Evolutionary conservation across 140 eudicot genomes (phyloP).

Genomic region (Cichorium intybus): DNA sequence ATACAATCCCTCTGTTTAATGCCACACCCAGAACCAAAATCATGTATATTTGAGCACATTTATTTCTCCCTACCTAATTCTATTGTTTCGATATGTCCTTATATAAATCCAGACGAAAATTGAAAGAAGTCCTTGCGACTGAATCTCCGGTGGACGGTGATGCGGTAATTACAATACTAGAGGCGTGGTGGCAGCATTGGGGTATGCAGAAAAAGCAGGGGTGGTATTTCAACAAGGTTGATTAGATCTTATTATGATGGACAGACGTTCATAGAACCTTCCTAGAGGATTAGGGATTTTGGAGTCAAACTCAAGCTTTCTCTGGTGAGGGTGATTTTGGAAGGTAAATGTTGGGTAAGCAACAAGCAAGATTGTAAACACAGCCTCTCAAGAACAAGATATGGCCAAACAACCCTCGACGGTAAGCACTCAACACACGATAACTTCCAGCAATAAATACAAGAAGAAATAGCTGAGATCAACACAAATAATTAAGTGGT

Average conservation of each 20-base stretch:
- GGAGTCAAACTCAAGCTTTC: slow-evolving; percentile 88
- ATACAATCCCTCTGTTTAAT: no score
- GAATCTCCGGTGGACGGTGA: slow-evolving; percentile 84
- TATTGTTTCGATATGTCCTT: slow-evolving; percentile 76
- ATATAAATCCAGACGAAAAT: slow-evolving; percentile 57
- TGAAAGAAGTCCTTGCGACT: slow-evolving; percentile 70
- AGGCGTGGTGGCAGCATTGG: slow-evolving; percentile 95
- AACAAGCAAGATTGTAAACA: no score
- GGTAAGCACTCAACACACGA: no score
- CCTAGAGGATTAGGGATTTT: slow-evolving; percentile 82
- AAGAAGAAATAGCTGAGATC: no score
- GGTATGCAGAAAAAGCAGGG: slow-evolving; percentile 82
- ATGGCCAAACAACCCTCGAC: no score
- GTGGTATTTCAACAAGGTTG: slow-evolving; percentile 88
- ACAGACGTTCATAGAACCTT: slow-evolving; percentile 88
- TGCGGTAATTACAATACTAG: slow-evolving; percentile 92
- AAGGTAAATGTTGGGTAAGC: no score
- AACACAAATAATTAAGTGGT: no score
- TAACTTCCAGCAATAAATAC: no score
- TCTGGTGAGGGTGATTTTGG: slow-evolving; percentile 75
- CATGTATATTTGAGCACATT: slow-evolving; percentile 76
- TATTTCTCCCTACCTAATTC: slow-evolving; percentile 82
- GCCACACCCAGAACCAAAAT: slow-evolving; percentile 45
- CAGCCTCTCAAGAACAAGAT: no score
- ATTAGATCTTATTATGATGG: slow-evolving; percentile 92